Base-by-base conservation (phyloP, 495 filamentous ascomycete species). In the Trichoderma virens region DNA sequence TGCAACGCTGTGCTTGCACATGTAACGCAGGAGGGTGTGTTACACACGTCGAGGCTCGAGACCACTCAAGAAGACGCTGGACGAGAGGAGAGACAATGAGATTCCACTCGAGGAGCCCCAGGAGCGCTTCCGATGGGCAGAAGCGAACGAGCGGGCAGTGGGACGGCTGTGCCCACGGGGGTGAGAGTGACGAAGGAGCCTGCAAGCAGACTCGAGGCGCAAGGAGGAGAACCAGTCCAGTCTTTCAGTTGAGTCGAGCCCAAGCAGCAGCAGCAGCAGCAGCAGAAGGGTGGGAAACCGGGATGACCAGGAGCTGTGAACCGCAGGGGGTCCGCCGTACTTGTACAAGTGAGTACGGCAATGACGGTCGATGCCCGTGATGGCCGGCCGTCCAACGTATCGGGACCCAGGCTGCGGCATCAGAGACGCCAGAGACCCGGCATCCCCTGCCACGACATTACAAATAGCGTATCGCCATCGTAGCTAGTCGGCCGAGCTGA, bases 281-380 rank as follows among this genome's bases (percentile, higher is more conserved):
- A 56, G 51, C 34, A 56, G 51, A 56, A 16, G 51, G 51, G 51
- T 56, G 51, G 51, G 51, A 56, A 56, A 56, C 23, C 23, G 51
- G 51, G 51, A 56, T 56, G 23, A 28, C 23, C 51, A 56, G 25
- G 23, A 56, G 25, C 51, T 28, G 51, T 56, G 51, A 28, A 5
- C 25, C 51, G 27, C 51, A 56, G 51, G 51, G 47, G 51, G 51
- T 13, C 34, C 34, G 34, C 51, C 51, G 51, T 56, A 56, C 25
- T 30, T 30, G 51, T 56, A 56, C 51, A 56, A 56, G 51, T 56
- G 20, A 30, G 25, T 27, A 56, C 13, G 51, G 5, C 39, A 14
- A 18, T 14, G 39, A n/a, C 16, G 43, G 18, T 20, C 43, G 43
- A 47, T 47, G 43, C 18, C 43, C 43, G 27, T 6, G 51, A 28